Evolutionary conservation across 352 stramenopile genomes (phyloP), one percentile per base, ranked within the genome.

Genomic region (Phytophthora aleatoria): DNA sequence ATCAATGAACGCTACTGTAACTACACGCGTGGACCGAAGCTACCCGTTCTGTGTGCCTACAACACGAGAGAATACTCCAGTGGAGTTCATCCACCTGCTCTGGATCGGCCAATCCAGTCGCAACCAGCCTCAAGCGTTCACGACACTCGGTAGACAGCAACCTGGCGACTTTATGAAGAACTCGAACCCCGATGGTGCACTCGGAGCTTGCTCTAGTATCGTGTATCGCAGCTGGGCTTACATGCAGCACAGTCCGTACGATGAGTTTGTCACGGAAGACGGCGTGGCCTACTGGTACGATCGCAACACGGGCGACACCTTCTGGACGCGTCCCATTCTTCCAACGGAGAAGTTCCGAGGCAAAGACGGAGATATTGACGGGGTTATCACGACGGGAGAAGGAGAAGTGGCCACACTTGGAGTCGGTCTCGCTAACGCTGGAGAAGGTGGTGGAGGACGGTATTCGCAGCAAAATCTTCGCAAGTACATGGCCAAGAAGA

Each of bases 21-120:
- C 90, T 12, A 97, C 92, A 4, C 82, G 85, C 12, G 91, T 87
- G 3, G 92, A 97, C 53, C 77, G 81, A 1, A 88, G 75, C 9
- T 98, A 98, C 60, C 92, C 92, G 20, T 98, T 98, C 56, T 97
- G 92, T 57, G 81, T 97, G 50, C 81, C 94, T 10, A 97, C 91
- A 12, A 98, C 91, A 9, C 80, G 91, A 20, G 85, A 92, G 57
- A 97, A 97, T 69, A 97, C 91, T 5, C 94, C 90, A 5, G 82
- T 97, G 9, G 93, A 98, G 81, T 97, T 94, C 53, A 97, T 97
- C 47, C 90, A 98, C 61, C 62, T 98, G 39, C 79, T 98, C 0
- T 94, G 92, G 64, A 86, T 95, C 43, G 88, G 89, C 7, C 85
- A 92, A 52, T 94, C 84, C 50, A 96, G 84, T 57, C 77, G 83